A percentile compares a stretch with the other conserved stretches of the same genome.
These are phyloP conservation scores for Lodderomyces pseudojiufengensis DNA, from an alignment of 1,139 yeast genomes.

Conservation along the genomic window DNA sequence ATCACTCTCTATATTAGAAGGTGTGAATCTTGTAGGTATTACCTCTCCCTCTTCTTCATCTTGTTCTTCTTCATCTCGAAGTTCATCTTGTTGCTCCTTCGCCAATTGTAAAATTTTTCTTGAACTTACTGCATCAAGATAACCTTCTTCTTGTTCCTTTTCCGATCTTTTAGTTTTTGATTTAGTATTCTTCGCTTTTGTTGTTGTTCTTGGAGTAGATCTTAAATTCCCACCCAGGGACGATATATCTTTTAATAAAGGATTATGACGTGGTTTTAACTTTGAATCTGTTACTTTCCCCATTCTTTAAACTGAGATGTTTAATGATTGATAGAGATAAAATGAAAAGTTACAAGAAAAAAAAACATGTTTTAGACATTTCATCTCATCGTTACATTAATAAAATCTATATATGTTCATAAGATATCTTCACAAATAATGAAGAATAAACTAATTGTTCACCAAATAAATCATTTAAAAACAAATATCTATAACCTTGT, in stretches of 20 bases:
- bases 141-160: slow-evolving; percentile 56
- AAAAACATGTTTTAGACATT: not conserved
- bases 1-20: slow-evolving; percentile 10
- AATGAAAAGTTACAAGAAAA: slow-evolving; percentile 4
- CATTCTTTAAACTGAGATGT: slow-evolving; percentile 35
- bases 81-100: slow-evolving; percentile 86
- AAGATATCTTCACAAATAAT: slow-evolving; percentile 54
- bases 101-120: slow-evolving; percentile 86
- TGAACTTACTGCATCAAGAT: slow-evolving; percentile 77
- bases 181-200: slow-evolving; percentile 11
- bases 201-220: slow-evolving; percentile 25
- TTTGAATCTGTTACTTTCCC: slow-evolving; percentile 57
- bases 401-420: slow-evolving; percentile 13
- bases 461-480: slow-evolving; percentile 71
- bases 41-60: slow-evolving; percentile 8
- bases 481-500: slow-evolving; percentile 77
- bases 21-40: no score
- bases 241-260: slow-evolving; percentile 72
- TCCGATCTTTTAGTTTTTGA: slow-evolving; percentile 19
- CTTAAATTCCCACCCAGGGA: slow-evolving; percentile 70
- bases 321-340: not conserved
- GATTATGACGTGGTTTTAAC: slow-evolving; percentile 63
- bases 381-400: slow-evolving; percentile 6
- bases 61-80: slow-evolving; percentile 58
- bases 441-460: slow-evolving; percentile 80